These are phyloP conservation scores for Nicotiana rustica DNA, from an alignment of 305 asterid species.

Conservation along the genomic window DNA sequence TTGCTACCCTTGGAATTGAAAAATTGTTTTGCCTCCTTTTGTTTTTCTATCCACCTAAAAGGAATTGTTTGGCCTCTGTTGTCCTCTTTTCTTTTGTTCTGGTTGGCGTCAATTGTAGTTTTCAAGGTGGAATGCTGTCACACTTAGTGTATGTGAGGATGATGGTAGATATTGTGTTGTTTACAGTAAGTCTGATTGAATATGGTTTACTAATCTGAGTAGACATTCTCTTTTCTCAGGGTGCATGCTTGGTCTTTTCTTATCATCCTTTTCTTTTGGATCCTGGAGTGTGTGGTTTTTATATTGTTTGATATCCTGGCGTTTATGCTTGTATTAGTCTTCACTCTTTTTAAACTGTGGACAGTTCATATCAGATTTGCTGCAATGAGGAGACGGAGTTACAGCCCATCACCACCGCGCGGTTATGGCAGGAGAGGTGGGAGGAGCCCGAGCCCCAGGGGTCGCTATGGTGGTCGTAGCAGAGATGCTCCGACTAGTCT, in stretches of 20 bases:
- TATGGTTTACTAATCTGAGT: neutral
- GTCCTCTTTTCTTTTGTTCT: neutral
- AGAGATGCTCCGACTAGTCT: constrained; percentile 92
- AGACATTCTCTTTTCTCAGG: neutral
- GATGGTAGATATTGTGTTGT: neutral
- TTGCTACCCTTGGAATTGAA: neutral
- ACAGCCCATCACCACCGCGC: constrained; percentile 90
- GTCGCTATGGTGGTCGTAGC: constrained; percentile 63
- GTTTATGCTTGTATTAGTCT: neutral
- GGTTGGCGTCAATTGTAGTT: neutral
- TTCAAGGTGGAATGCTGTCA: neutral
- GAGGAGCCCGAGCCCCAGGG: constrained; percentile 76
- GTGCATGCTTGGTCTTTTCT: neutral
- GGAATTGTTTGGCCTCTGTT: neutral
- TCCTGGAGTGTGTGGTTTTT: neutral
- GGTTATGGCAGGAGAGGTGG: constrained; percentile 74
- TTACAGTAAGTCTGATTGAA: neutral
- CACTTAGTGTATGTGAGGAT: neutral
- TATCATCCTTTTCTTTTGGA: neutral
- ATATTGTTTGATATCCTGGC: neutral
- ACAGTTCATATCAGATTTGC: neutral
- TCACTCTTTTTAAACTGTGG: neutral
- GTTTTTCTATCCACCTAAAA: neutral
- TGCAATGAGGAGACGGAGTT: constrained; percentile 89
- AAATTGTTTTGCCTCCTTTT: neutral